Base-by-base conservation (phyloP, 1,284 basidiomycete species). In the Ceratobasidium sp. region DNA sequence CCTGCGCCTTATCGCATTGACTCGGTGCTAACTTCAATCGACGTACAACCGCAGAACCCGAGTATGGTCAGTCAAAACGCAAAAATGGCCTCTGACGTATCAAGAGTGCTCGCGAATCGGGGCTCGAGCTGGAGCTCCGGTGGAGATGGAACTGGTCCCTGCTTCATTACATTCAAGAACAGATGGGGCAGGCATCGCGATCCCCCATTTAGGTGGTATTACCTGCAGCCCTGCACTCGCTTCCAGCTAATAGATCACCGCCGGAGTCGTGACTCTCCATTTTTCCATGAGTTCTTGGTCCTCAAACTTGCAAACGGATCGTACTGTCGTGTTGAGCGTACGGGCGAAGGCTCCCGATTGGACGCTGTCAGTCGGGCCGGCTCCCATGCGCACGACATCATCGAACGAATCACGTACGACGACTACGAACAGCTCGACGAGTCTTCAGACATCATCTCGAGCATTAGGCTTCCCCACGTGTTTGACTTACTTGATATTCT, bases 281-380 rank as follows among this genome's bases (percentile, higher is more conserved):
- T 42, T 39, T 42, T 33, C 61, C 61, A 64, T 39, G 61, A 64
- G 61, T 64, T 64, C 40, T n/a, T 64, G 12, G 23, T 64, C 28
- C 28, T 64, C 28, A 23, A 40, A 39, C 40, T 64, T 9, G 40
- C 10, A 15, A 39, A 64, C 42, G 61, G 61, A 7, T 64, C 28
- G 18, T 2, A 1, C 9, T 64, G 61, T n/a, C 61, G 61, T 5
- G 18, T 64, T 2, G 61, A 64, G 61, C 61, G 61, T 26, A 60
- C 28, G 56, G 56, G 56, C 56, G 56, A 60, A 10, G 23, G 28
- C 12, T 60, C 61, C 18, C 61, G 20, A 15, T 20, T 51, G 26
- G 61, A 64, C 33, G 61, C 61, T 28, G 26, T 64, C 33, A 26
- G 61, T 28, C 40, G 33, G 10, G 20, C 61, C 7, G 61, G 61